Evolutionary conservation across 2,329 filamentous ascomycete genomes (phyloP).

Genomic region (Aspergillus candidus): DNA sequence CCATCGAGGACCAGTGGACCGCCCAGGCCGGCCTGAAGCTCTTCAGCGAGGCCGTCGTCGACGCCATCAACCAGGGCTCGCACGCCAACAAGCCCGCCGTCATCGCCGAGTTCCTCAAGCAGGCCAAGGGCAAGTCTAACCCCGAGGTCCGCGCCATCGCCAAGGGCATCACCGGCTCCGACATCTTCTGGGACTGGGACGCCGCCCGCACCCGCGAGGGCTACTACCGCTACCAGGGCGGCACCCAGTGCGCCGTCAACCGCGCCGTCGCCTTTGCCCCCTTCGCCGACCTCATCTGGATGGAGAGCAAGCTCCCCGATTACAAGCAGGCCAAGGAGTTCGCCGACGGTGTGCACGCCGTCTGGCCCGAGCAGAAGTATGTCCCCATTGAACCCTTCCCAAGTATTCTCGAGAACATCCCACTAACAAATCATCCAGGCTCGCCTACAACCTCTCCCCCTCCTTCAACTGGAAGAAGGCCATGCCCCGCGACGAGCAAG

Average conservation of each 20-base stretch:
- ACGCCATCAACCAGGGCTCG: conserved; percentile 66
- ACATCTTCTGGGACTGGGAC: conserved; percentile 94
- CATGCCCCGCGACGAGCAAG: conserved; percentile 85
- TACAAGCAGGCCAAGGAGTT: conserved; percentile 89
- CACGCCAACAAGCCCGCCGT: conserved; percentile 61
- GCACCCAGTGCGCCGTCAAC: conserved; percentile 85
- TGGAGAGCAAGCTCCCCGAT: conserved; percentile 97
- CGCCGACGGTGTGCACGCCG: conserved; percentile 84
- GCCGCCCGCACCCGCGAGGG: conserved; percentile 87
- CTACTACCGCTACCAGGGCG: conserved; percentile 88
- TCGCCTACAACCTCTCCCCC: conserved; percentile 96
- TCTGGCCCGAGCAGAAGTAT: conserved; percentile 94
- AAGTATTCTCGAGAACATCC: too few species aligned
- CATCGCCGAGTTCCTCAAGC: conserved; percentile 59
- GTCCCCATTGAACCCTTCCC: conserved; percentile 26
- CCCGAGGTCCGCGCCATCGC: conserved; percentile 74
- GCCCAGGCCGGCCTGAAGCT: conserved; percentile 72
- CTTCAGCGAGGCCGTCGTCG: conserved; percentile 83
- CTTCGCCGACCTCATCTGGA: conserved; percentile 96
- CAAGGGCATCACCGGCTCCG: conserved; percentile 66
- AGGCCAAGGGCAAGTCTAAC: conserved; percentile 78
- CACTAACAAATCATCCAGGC: conserved; percentile 43
- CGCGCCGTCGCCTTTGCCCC: conserved; percentile 86
- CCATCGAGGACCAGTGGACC: conserved; percentile 86
- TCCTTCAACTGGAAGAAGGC: conserved; percentile 99